Percentiles rank a stretch among this genome's conserved stretches.
These are phyloP conservation scores for Pleurotus ostreatus DNA, from an alignment of 768 basidiomycete species.

Conservation along the genomic window DNA sequence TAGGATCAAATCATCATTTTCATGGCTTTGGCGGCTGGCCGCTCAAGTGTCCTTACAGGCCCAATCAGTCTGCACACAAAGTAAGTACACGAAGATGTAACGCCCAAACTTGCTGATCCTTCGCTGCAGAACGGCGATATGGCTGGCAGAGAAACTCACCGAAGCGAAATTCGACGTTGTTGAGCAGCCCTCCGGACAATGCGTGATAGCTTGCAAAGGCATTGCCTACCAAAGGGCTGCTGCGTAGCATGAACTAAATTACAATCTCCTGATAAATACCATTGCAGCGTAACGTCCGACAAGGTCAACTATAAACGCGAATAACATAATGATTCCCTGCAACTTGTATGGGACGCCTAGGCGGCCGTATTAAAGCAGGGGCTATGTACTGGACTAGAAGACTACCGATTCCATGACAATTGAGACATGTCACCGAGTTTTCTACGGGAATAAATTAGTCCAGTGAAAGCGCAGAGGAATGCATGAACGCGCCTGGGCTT, in stretches of 20 bases:
- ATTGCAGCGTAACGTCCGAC: background rate
- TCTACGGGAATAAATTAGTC: conserved; percentile 31
- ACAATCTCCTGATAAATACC: background rate
- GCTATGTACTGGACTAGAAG: background rate
- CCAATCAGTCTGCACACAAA: conserved; percentile 67
- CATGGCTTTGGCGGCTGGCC: conserved; percentile 67
- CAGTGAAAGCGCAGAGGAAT: background rate
- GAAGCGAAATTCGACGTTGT: conserved; percentile 58
- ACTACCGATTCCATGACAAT: conserved; percentile 77
- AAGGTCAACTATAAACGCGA: background rate
- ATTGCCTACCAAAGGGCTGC: conserved; percentile 41
- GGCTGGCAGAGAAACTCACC: conserved; percentile 66
- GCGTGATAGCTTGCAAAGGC: conserved; percentile 57
- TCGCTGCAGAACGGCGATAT: conserved; percentile 57
- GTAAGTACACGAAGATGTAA: conserved; percentile 26
- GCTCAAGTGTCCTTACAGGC: conserved; percentile 50
- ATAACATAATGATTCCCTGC: background rate
- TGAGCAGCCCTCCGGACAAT: conserved; percentile 33
- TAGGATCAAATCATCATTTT: conserved; percentile 79
- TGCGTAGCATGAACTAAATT: too few relatives aligned
- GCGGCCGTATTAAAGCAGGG: too few relatives aligned
- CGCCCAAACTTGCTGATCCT: background rate
- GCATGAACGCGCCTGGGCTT: conserved; percentile 69
- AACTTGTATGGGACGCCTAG: too few relatives aligned
- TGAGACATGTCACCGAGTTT: conserved; percentile 85